phyloP scores from a whole-genome alignment of 371 early-diverging fungal genomes.

The Mucor sp. region DNA sequence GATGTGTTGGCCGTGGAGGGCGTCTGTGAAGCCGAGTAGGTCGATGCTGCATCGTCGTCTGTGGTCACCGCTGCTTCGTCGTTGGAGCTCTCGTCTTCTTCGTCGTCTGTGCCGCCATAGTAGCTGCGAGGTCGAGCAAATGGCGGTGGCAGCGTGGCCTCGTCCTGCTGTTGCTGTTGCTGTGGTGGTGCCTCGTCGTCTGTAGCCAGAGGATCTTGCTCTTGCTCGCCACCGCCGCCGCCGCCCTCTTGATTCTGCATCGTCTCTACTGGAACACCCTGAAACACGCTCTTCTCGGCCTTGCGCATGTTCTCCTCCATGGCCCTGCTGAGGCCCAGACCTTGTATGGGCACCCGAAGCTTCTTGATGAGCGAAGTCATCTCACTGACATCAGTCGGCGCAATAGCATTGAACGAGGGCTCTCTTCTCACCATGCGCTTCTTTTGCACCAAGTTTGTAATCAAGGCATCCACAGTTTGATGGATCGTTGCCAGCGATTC shows the following conservation, averaged over 20 bases:
- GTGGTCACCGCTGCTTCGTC: not conserved
- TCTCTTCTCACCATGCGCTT: slow-evolving; percentile 46
- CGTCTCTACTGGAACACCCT: not conserved
- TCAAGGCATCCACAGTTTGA: slow-evolving; percentile 24
- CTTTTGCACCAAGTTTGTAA: slow-evolving; percentile 25
- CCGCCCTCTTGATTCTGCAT: not conserved
- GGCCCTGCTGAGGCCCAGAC: slow-evolving; percentile 34
- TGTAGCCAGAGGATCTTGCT: not conserved
- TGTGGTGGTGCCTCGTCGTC: not conserved
- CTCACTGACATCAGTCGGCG: slow-evolving; percentile 44
- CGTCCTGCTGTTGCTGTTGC: not conserved
- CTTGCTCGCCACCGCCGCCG: no score
- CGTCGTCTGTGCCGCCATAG: slow-evolving; percentile 31
- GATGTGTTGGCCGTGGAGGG: slow-evolving; percentile 3
- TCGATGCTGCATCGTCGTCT: not conserved
- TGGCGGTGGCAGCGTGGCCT: not conserved
- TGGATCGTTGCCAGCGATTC: slow-evolving; percentile 31
- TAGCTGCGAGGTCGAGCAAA: slow-evolving; percentile 21
- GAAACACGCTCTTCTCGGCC: slow-evolving; percentile 13
- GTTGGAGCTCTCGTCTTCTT: slow-evolving; percentile 7
- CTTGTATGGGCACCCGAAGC: slow-evolving; percentile 39
- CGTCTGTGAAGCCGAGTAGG: not conserved
- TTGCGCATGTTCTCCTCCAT: slow-evolving; percentile 52
- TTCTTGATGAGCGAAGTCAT: slow-evolving; percentile 41
- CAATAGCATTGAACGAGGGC: slow-evolving; percentile 35